Evolutionary conservation across 2,329 filamentous ascomycete species (phyloP).

Genomic region (Pseudopithomyces maydicus): DNA sequence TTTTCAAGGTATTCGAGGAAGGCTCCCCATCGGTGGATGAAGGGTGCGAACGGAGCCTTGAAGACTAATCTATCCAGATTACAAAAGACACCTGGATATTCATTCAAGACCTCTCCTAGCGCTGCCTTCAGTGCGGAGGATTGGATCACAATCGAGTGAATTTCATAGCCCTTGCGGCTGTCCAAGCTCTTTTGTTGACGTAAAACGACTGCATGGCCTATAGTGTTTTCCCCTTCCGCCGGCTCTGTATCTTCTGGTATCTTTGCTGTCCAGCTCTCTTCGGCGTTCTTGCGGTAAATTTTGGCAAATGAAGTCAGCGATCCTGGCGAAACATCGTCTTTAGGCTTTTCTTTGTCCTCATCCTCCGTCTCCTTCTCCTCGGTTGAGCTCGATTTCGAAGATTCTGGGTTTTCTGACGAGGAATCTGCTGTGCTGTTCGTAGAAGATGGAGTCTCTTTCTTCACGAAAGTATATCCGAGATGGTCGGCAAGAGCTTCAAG

Average conservation of each 20-base stretch:
- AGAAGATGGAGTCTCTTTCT: not conserved
- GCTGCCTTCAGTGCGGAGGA: slow-evolving; percentile 39
- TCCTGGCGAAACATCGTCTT: not conserved
- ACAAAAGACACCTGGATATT: slow-evolving; percentile 38
- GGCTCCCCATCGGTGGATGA: slow-evolving; percentile 42
- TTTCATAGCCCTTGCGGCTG: slow-evolving; percentile 6
- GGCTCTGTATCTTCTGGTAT: not conserved
- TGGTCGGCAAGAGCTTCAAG: slow-evolving; percentile 3
- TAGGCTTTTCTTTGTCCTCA: not conserved
- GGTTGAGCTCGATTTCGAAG: not conserved
- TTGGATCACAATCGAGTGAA: slow-evolving; percentile 40
- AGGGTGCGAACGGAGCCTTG: slow-evolving; percentile 39
- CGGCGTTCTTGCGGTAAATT: not conserved
- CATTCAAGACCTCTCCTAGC: slow-evolving; percentile 34
- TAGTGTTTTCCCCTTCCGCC: not conserved
- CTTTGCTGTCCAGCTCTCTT: slow-evolving; percentile 1
- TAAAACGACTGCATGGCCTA: not conserved
- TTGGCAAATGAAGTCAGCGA: not conserved
- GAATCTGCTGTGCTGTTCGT: not conserved
- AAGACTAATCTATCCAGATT: slow-evolving; percentile 39
- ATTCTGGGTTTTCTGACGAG: not conserved
- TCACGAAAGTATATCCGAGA: slow-evolving; percentile 1
- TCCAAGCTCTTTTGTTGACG: slow-evolving; percentile 1
- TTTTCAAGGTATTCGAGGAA: slow-evolving; percentile 26
- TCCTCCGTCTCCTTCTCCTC: not conserved